A percentile compares a stretch with the other conserved stretches of the same genome.
These are phyloP conservation scores for Phytophthora crassamura DNA, from an alignment of 352 stramenopile genomes.

Conservation along the genomic window DNA sequence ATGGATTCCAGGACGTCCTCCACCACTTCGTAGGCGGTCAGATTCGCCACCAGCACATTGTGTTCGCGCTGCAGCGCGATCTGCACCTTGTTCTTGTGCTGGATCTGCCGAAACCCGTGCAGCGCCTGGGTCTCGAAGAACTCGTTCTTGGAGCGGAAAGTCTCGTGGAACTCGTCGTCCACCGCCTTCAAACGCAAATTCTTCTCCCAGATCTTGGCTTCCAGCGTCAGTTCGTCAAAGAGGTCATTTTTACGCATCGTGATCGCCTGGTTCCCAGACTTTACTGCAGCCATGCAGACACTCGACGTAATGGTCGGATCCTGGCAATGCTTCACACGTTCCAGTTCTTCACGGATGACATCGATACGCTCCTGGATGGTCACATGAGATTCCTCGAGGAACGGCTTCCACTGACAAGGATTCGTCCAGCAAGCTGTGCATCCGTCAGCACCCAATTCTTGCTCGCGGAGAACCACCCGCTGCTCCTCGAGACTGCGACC, in stretches of 20 bases:
- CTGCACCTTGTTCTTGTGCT: constrained; percentile 83
- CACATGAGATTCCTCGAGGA: constrained; percentile 57
- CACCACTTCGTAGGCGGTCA: constrained; percentile 91
- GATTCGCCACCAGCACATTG: constrained; percentile 82
- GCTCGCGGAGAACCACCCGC: constrained; percentile 61
- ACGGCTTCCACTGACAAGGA: constrained; percentile 69
- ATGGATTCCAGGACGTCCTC: constrained; percentile 95
- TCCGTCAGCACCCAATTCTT: constrained; percentile 72
- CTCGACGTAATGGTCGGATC: constrained; percentile 60
- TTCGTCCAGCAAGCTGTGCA: constrained; percentile 87
- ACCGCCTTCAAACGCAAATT: constrained; percentile 77
- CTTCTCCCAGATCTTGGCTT: constrained; percentile 74
- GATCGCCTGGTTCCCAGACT: constrained; percentile 54
- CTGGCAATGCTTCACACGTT: constrained; percentile 67
- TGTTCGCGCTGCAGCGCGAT: constrained; percentile 88
- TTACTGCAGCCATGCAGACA: constrained; percentile 69
- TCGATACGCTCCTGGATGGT: constrained; percentile 70
- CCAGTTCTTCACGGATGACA: constrained; percentile 67
- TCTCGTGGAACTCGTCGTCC: constrained; percentile 94
- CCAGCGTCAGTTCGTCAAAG: constrained; percentile 74
- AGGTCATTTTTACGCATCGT: constrained; percentile 71
- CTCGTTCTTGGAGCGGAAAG: constrained; percentile 77
- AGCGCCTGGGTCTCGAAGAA: constrained; percentile 92
- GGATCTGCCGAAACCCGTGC: constrained; percentile 91
- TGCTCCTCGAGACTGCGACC: constrained; percentile 72